Conservation (phyloP, 345 rosid species). For the Toxicodendron radicans region DNA sequence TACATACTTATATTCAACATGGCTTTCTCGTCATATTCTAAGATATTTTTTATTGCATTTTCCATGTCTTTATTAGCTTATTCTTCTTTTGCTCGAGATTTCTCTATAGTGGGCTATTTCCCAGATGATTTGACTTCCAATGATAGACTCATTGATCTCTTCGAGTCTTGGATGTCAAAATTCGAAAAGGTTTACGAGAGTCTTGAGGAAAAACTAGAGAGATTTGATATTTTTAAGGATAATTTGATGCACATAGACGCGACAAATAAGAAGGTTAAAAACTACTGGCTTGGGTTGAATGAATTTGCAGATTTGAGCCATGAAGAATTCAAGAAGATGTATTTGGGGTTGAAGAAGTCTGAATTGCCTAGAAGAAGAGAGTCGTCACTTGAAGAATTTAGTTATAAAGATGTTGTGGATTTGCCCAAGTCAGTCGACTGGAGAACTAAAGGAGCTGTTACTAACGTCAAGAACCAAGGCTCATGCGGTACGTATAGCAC, state of each 20-base stretch:
- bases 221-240: conserved; percentile 71
- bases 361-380: conserved; percentile 18
- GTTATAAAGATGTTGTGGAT: conserved; percentile 33
- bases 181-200: conserved; percentile 58
- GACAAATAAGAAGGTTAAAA: conserved; percentile 58
- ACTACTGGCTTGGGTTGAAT: conserved; percentile 61
- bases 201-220: conserved; percentile 61
- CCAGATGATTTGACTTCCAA: conserved; percentile 58
- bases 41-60: conserved; percentile 35
- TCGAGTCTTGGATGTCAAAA: conserved; percentile 71
- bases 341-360: conserved; percentile 38
- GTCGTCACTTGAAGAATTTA: conserved; percentile 21
- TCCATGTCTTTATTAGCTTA: conserved; percentile 30
- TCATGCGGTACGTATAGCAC: conserved; percentile 50
- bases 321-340: conserved; percentile 57
- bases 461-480: conserved; percentile 80
- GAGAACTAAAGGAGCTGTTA: conserved; percentile 78
- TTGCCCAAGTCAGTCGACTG: conserved; percentile 75
- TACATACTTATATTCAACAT: conserved; percentile 21
- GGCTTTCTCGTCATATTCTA: conserved; percentile 34
- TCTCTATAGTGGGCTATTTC: conserved; percentile 74
- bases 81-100: conserved; percentile 53
- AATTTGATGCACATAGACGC: conserved; percentile 76
- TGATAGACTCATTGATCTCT: conserved; percentile 59
- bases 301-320: conserved; percentile 64